Conservation (phyloP, 1,284 basidiomycete genomes). For the Ceratobasidium sp. region DNA sequence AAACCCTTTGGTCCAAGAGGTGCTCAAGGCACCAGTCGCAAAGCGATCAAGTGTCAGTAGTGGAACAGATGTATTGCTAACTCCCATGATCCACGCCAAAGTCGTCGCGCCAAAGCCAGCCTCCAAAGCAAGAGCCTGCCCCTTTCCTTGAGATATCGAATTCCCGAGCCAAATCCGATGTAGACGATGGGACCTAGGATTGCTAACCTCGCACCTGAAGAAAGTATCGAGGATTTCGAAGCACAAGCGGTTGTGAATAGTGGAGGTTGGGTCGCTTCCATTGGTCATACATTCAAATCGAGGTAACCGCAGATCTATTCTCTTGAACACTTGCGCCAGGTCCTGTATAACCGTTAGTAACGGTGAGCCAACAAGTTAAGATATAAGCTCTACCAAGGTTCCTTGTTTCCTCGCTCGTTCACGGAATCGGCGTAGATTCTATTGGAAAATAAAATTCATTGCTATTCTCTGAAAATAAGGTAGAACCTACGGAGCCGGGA, state of each 20-base stretch:
- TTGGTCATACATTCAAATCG: slow-evolving; percentile 48
- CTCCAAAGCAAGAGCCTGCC: slow-evolving; percentile 13
- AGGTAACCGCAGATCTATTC: slow-evolving; percentile 53
- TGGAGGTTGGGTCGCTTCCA: slow-evolving; percentile 16
- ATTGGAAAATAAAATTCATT: not conserved
- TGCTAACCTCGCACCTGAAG: slow-evolving; percentile 59
- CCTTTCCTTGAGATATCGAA: slow-evolving; percentile 17
- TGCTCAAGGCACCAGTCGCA: slow-evolving; percentile 42
- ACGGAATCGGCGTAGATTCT: slow-evolving; percentile 38
- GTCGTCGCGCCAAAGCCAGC: slow-evolving; percentile 43
- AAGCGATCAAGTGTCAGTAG: slow-evolving; percentile 66
- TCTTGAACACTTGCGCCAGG: slow-evolving; percentile 52
- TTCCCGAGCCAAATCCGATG: slow-evolving; percentile 65
- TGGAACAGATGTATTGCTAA: slow-evolving; percentile 72
- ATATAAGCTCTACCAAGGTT: slow-evolving; percentile 24
- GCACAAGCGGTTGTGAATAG: slow-evolving; percentile 43
- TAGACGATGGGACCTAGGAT: slow-evolving; percentile 61
- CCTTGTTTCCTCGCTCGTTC: slow-evolving; percentile 36
- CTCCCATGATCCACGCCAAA: slow-evolving; percentile 57
- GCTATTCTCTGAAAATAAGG: not conserved
- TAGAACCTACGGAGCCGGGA: slow-evolving; percentile 3
- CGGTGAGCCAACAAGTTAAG: not conserved
- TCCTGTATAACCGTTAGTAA: slow-evolving; percentile 35
- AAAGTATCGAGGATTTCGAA: slow-evolving; percentile 47
- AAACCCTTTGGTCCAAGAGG: slow-evolving; percentile 17